A percentile compares a stretch with the other conserved stretches of the same genome.
Conservation (phyloP, 2,329 filamentous ascomycete genomes). For the Alternaria sp. region DNA sequence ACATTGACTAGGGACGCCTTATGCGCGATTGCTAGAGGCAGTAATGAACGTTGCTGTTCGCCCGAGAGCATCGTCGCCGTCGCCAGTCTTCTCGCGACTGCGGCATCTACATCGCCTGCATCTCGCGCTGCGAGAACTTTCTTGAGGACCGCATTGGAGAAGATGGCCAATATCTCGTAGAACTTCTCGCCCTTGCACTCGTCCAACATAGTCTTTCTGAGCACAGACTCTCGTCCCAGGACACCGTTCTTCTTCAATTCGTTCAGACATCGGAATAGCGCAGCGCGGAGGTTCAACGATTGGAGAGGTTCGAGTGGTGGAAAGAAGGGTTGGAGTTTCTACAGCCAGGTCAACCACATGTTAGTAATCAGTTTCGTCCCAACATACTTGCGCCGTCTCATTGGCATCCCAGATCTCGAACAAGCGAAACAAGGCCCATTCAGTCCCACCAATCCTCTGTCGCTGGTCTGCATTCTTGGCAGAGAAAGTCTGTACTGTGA, state of each 20-base stretch:
- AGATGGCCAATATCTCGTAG: constrained; percentile 82
- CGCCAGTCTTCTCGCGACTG: constrained; percentile 62
- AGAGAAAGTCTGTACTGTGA: constrained; percentile 75
- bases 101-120: constrained; percentile 41
- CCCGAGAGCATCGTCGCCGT: constrained; percentile 48
- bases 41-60: constrained; percentile 55
- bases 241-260: constrained; percentile 87
- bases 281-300: constrained; percentile 87
- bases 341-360: constrained; percentile 2
- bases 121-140: constrained; percentile 66
- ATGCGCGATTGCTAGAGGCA: constrained; percentile 76
- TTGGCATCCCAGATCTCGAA: constrained; percentile 84
- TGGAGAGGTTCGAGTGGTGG: constrained; percentile 89
- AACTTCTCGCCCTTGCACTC: constrained; percentile 93
- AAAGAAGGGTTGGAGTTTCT: constrained; percentile 92
- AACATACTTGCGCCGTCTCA: constrained; percentile 72
- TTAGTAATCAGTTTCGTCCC: background rate
- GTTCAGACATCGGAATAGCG: constrained; percentile 81
- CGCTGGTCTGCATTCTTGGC: constrained; percentile 78
- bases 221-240: constrained; percentile 77
- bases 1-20: constrained; percentile 69
- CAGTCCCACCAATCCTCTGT: constrained; percentile 79
- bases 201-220: constrained; percentile 95
- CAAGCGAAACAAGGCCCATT: constrained; percentile 91
- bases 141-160: constrained; percentile 84